A percentile compares a stretch with the other conserved stretches of the same genome.
Conservation (phyloP, 495 filamentous ascomycete genomes). For the Neurospora cerealis region DNA sequence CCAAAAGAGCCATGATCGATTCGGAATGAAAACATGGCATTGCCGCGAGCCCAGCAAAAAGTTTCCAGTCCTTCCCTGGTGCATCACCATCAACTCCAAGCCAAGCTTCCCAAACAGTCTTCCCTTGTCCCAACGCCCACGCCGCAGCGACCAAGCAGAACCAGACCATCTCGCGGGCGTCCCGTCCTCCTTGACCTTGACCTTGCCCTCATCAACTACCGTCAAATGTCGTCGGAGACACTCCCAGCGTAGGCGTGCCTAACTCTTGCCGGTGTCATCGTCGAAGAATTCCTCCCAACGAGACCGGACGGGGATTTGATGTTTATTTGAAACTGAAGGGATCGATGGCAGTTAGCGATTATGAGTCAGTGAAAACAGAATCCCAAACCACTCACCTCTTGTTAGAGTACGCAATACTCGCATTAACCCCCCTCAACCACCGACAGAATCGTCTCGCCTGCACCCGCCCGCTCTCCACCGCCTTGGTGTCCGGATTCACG, state of each 20-base stretch:
- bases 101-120: not conserved
- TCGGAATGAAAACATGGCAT: not conserved
- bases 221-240: not conserved
- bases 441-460: slow-evolving; percentile 25
- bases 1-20: not conserved
- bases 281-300: not conserved
- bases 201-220: not conserved
- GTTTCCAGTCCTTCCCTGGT: not conserved
- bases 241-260: not conserved
- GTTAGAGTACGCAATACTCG: slow-evolving; percentile 8
- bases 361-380: not conserved
- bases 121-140: too few species aligned
- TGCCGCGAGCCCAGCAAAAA: not conserved
- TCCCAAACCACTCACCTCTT: not conserved
- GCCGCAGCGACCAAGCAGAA: too few species aligned
- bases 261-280: not conserved
- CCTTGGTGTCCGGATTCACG: not conserved
- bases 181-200: not conserved
- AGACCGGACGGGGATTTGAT: not conserved
- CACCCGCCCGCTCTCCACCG: slow-evolving; percentile 17
- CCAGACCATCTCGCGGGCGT: too few species aligned
- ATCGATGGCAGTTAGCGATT: not conserved
- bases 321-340: not conserved
- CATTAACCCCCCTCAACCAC: slow-evolving; percentile 20
- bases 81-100: not conserved